Percentiles rank a stretch among this genome's conserved stretches.
These are phyloP conservation scores for Trametes villosa DNA, from an alignment of 768 basidiomycete species.

Conservation along the genomic window DNA sequence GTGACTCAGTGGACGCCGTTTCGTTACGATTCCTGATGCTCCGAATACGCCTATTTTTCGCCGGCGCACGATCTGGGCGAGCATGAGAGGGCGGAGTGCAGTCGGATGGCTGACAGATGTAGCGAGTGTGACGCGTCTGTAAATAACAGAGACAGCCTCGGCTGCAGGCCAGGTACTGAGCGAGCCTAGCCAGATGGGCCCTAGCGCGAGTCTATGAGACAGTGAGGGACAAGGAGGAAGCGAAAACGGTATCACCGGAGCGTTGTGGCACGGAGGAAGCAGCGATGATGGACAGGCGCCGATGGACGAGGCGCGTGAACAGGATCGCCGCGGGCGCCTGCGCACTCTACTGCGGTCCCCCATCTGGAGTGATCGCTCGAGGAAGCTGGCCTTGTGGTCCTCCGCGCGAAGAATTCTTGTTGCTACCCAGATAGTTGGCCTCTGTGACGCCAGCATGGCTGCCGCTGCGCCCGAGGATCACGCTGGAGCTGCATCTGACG, in stretches of 20 bases:
- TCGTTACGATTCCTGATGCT: not conserved
- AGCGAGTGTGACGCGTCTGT: not conserved
- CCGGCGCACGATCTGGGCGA: not conserved
- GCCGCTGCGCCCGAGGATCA: conserved; percentile 6
- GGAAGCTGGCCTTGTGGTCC: not conserved
- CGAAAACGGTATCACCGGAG: not conserved
- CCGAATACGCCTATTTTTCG: conserved; percentile 9
- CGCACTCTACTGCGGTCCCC: not conserved
- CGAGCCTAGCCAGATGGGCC: too few species aligned
- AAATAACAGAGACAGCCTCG: not conserved
- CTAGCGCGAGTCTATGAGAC: too few species aligned
- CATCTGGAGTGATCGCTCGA: not conserved
- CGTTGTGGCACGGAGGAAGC: not conserved
- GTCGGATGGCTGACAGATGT: not conserved
- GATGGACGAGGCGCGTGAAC: not conserved
- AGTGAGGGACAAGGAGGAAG: too few species aligned
- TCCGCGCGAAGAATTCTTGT: not conserved
- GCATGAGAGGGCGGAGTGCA: not conserved
- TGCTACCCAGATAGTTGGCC: conserved; percentile 8
- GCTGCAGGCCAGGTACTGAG: too few species aligned
- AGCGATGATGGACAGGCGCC: not conserved
- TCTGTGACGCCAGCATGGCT: conserved; percentile 10
- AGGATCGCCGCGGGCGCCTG: conserved; percentile 4
- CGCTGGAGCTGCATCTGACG: not conserved
- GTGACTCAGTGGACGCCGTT: not conserved